A percentile compares a stretch with the other conserved stretches of the same genome.
Conservation (phyloP, 2,329 filamentous ascomycete genomes). For the Bipolaris oryzae region DNA sequence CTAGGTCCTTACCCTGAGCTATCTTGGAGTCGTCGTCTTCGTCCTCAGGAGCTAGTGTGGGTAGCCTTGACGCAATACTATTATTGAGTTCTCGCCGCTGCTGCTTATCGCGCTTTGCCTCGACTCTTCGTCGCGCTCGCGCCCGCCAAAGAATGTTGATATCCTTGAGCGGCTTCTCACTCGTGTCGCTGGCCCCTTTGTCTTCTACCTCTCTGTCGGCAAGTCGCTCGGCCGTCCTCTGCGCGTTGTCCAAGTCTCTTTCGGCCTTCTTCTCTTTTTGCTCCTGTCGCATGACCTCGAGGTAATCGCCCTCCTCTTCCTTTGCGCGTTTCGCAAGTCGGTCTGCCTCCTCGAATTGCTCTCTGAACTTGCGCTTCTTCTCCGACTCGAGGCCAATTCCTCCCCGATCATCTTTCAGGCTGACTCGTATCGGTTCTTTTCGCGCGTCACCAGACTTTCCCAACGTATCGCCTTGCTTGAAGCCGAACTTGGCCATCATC, state of each 20-base stretch:
- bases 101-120: conserved; percentile 67
- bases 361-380: conserved; percentile 72
- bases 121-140: conserved; percentile 71
- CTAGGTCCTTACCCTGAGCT: conserved; percentile 66
- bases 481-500: conserved; percentile 98
- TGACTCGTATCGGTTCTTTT: conserved; percentile 76
- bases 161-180: conserved; percentile 64
- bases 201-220: conserved; percentile 51
- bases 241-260: conserved; percentile 74
- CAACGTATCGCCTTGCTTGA: conserved; percentile 74
- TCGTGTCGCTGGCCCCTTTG: conserved; percentile 28
- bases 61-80: conserved; percentile 56
- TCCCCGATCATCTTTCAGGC: conserved; percentile 76
- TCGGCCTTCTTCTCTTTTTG: conserved; percentile 58
- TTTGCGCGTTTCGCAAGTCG: conserved; percentile 51
- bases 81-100: conserved; percentile 38
- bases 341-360: conserved; percentile 44
- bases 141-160: conserved; percentile 82
- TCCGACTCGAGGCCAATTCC: conserved; percentile 86
- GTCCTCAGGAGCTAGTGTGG: conserved; percentile 66
- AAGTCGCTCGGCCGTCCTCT: conserved; percentile 81
- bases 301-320: conserved; percentile 51
- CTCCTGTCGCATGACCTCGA: conserved; percentile 42
- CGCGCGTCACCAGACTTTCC: conserved; percentile 65
- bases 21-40: conserved; percentile 74